phyloP scores from a whole-genome alignment of 1,284 basidiomycete species.

The Serendipita sp. region DNA sequence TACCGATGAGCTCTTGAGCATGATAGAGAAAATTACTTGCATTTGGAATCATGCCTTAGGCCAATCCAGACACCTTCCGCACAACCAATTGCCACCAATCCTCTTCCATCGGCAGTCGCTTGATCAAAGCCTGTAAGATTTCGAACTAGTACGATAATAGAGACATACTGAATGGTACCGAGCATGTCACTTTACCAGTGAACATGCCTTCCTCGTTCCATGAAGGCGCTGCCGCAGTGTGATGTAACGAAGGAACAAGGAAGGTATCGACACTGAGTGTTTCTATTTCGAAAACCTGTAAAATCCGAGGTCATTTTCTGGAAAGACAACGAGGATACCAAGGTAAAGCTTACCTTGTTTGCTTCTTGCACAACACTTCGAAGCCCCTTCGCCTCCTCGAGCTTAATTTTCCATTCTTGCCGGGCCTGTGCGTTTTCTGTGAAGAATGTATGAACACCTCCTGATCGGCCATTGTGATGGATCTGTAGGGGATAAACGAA shows the following conservation, averaged over 20 bases:
- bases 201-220: constrained; percentile 61
- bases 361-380: constrained; percentile 79
- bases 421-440: constrained; percentile 66
- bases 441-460: constrained; percentile 74
- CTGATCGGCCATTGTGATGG: constrained; percentile 69
- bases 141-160: not conserved
- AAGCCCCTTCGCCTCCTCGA: constrained; percentile 77
- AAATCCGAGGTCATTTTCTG: not conserved
- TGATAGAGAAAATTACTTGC: constrained; percentile 28
- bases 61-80: constrained; percentile 96
- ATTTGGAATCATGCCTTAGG: constrained; percentile 72
- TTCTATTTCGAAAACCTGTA: constrained; percentile 65
- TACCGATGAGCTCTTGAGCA: not conserved
- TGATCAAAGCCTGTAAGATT: constrained; percentile 9
- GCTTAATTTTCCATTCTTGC: constrained; percentile 75
- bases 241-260: constrained; percentile 44
- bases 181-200: constrained; percentile 85
- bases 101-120: constrained; percentile 72
- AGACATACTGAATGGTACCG: constrained; percentile 68
- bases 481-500: constrained; percentile 73
- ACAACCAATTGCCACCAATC: constrained; percentile 83
- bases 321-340: not conserved
- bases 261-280: constrained; percentile 78
- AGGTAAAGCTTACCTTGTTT: constrained; percentile 44
- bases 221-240: constrained; percentile 29